Percentiles rank a stretch among this genome's conserved stretches.
These are phyloP conservation scores for Beauveria medogensis DNA, from an alignment of 2,329 filamentous ascomycete species.

Conservation along the genomic window DNA sequence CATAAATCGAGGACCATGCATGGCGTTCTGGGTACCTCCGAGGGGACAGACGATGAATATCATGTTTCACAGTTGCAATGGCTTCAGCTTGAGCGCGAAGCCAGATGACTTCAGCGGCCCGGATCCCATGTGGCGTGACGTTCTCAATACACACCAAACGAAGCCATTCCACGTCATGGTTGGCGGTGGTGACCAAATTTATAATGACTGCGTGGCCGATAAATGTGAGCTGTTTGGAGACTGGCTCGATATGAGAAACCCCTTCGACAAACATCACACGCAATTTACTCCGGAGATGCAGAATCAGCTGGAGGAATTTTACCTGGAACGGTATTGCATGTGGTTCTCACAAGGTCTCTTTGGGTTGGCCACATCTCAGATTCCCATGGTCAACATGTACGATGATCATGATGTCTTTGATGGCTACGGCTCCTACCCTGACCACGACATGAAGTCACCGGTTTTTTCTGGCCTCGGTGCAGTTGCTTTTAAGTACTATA, in stretches of 20 bases:
- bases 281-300: conserved; percentile 78
- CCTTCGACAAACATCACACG: conserved; percentile 67
- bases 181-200: conserved; percentile 93
- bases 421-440: conserved; percentile 87
- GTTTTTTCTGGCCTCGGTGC: conserved; percentile 86
- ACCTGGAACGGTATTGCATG: conserved; percentile 77
- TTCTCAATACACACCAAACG: conserved; percentile 84
- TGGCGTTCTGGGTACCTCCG: conserved; percentile 91
- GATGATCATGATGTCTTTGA: conserved; percentile 92
- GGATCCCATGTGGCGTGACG: conserved; percentile 94
- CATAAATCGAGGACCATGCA: conserved; percentile 83
- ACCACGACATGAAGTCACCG: conserved; percentile 83
- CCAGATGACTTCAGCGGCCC: conserved; percentile 78
- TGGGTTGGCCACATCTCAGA: conserved; percentile 84
- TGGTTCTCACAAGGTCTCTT: conserved; percentile 98
- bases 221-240: conserved; percentile 70
- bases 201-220: conserved; percentile 77
- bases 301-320: conserved; percentile 80
- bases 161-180: conserved; percentile 97
- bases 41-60: conserved; percentile 87
- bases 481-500: conserved; percentile 96
- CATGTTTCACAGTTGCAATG: conserved; percentile 98
- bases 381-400: conserved; percentile 97
- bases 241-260: conserved; percentile 77
- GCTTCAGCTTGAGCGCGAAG: conserved; percentile 76